Evolutionary conservation across 2,329 filamentous ascomycete species (phyloP).

Genomic region (Botrytis elliptica): DNA sequence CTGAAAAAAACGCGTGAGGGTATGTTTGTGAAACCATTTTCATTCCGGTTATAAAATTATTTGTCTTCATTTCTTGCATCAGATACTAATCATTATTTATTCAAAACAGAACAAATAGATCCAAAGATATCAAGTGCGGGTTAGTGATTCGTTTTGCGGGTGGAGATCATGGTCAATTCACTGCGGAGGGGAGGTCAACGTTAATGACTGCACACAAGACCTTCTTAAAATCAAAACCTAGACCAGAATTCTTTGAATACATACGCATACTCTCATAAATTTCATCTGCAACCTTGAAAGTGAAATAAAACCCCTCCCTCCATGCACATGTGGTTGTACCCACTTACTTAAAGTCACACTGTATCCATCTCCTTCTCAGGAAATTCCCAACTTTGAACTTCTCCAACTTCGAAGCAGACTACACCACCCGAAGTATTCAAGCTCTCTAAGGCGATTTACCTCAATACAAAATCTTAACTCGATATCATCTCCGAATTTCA

Average conservation of each 20-base stretch:
- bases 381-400: background rate
- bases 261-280: background rate
- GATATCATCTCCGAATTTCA: background rate
- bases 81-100: background rate
- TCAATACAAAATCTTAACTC: accelerated
- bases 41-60: background rate
- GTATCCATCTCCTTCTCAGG: no score
- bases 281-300: background rate
- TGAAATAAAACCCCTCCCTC: background rate
- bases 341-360: background rate
- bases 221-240: background rate
- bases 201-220: background rate
- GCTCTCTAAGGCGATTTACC: accelerated
- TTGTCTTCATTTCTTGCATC: background rate
- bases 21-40: background rate
- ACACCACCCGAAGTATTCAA: background rate
- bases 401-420: background rate
- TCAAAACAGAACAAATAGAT: background rate
- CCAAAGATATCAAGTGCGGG: background rate
- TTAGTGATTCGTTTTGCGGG: background rate
- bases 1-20: background rate
- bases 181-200: background rate
- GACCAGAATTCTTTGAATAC: background rate
- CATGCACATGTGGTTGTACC: no score
- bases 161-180: background rate